Evolutionary conservation across 345 rosid genomes (phyloP).

Genomic region (Euphorbia lathyris): DNA sequence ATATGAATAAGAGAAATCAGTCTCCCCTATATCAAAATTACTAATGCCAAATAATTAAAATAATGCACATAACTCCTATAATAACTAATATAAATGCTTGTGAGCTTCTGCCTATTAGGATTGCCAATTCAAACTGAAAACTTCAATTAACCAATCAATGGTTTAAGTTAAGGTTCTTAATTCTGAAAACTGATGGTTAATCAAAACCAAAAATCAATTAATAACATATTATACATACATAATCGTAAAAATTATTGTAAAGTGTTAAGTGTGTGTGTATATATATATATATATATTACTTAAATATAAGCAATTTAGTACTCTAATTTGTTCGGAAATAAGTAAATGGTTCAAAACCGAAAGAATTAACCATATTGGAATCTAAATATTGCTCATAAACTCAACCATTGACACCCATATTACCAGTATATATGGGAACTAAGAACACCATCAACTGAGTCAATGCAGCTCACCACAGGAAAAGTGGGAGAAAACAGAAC

Average conservation of each 20-base stretch:
- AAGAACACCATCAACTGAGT: neutral
- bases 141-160: neutral
- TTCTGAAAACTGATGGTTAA: neutral
- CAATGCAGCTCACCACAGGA: neutral
- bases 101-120: neutral
- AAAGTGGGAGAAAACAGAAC: neutral
- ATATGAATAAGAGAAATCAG: conserved; percentile 12
- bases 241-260: too few relatives aligned
- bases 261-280: too few relatives aligned
- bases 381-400: too few relatives aligned
- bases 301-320: neutral
- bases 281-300: neutral
- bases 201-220: neutral
- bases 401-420: neutral
- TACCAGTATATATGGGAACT: neutral
- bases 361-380: too few relatives aligned
- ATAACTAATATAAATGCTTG: neutral
- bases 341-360: neutral
- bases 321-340: neutral
- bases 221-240: too few relatives aligned
- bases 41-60: neutral
- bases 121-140: neutral
- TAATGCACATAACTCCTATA: neutral
- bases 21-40: neutral
- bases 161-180: neutral